Evolutionary conservation across 192 early-diverging fungal genomes (phyloP).

Genomic region (Rhizoclosmatium sp.): DNA sequence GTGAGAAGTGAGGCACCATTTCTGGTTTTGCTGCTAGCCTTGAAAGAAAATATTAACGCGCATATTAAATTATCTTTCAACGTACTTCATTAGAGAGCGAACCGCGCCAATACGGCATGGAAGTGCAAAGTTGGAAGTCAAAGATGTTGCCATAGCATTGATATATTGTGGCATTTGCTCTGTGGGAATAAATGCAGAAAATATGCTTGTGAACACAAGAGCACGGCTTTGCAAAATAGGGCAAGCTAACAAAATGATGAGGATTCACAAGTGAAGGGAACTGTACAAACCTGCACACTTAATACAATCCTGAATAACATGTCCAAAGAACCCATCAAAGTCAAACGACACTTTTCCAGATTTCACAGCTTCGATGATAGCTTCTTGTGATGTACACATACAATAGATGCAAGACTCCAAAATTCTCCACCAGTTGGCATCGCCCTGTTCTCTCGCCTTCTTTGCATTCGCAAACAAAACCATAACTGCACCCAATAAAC

Average conservation of each 20-base stretch:
- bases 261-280: neutral
- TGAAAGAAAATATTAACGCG: neutral
- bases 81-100: slow-evolving; percentile 70
- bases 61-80: neutral
- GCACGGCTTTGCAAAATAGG: slow-evolving; percentile 93
- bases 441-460: neutral
- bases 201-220: slow-evolving; percentile 85
- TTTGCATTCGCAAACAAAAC: slow-evolving; percentile 2
- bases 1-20: slow-evolving; percentile 21
- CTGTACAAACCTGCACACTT: slow-evolving; percentile 56
- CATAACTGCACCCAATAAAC: slow-evolving; percentile 3
- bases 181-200: slow-evolving; percentile 74
- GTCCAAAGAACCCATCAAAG: slow-evolving; percentile 79
- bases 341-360: slow-evolving; percentile 59
- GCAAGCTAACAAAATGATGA: slow-evolving; percentile 47
- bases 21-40: slow-evolving; percentile 5
- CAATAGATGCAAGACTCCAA: slow-evolving; percentile 34
- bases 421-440: slow-evolving; percentile 28
- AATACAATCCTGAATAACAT: slow-evolving; percentile 80
- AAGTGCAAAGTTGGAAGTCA: slow-evolving; percentile 56
- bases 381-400: slow-evolving; percentile 2
- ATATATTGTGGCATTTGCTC: slow-evolving; percentile 77
- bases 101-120: slow-evolving; percentile 75
- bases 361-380: slow-evolving; percentile 17
- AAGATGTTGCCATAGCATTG: slow-evolving; percentile 75